Evolutionary conservation across 345 rosid genomes (phyloP).

Genomic region (Turritis glabra): DNA sequence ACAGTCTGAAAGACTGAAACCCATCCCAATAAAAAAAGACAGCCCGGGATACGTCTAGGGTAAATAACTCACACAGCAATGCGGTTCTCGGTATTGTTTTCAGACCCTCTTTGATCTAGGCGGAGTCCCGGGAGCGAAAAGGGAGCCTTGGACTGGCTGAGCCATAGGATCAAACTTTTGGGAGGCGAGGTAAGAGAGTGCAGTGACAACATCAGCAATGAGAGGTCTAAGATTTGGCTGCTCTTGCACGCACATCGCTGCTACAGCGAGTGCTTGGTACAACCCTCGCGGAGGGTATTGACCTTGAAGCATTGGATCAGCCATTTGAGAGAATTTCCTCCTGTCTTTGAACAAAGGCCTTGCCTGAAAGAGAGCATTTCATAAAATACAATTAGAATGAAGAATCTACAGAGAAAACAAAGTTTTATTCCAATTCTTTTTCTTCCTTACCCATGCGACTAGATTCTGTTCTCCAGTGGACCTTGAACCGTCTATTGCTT

Average conservation of each 20-base stretch:
- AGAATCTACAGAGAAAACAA: constrained; percentile 1
- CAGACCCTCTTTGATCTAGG: constrained; percentile 52
- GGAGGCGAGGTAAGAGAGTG: constrained; percentile 77
- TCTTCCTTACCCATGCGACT: constrained; percentile 77
- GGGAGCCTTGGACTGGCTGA: constrained; percentile 47
- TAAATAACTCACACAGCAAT: constrained; percentile 6
- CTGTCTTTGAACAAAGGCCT: constrained; percentile 81
- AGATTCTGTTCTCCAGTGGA: constrained; percentile 75
- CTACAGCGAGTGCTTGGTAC: constrained; percentile 93
- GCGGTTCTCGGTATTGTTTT: constrained; percentile 11
- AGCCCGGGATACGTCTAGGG: not conserved
- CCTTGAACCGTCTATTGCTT: constrained; percentile 74
- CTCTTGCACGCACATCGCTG: constrained; percentile 93
- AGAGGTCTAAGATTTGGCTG: constrained; percentile 81
- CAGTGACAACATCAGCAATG: constrained; percentile 91
- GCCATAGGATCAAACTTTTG: constrained; percentile 62
- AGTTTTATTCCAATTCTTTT: not conserved
- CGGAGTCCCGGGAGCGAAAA: constrained; percentile 54
- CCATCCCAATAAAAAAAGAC: constrained; percentile 17
- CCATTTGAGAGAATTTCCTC: constrained; percentile 74
- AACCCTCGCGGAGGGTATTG: constrained; percentile 79
- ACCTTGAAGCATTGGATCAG: constrained; percentile 81
- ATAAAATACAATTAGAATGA: constrained; percentile 1
- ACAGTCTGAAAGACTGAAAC: constrained; percentile 30
- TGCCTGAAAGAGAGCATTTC: constrained; percentile 57